Conservation (phyloP, 495 filamentous ascomycete species). For the Hypoxylon cercidicola region DNA sequence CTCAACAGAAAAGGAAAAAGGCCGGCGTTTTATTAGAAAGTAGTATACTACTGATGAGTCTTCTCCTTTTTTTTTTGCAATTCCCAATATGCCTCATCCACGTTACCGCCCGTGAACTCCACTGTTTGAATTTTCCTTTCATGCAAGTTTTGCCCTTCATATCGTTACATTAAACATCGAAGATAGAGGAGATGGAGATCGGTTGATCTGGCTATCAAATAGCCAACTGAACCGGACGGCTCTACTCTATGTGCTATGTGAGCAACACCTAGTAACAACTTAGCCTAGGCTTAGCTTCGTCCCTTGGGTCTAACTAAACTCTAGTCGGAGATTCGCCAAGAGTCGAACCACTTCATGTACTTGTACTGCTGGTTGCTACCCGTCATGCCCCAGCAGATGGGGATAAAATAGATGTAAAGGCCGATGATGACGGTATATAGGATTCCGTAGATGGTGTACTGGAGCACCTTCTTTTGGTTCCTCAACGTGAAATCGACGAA, state of each 20-base stretch:
- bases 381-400: constrained; percentile 97
- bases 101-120: constrained; percentile 35
- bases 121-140: constrained; percentile 19
- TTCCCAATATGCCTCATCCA: constrained; percentile 39
- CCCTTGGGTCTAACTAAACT: constrained; percentile 8
- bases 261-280: constrained; percentile 13
- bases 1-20: constrained; percentile 21
- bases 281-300: constrained; percentile 1
- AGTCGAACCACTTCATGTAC: constrained; percentile 90
- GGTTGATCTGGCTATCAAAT: constrained; percentile 54
- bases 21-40: constrained; percentile 37
- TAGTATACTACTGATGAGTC: constrained; percentile 33
- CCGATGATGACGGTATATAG: constrained; percentile 79
- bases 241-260: constrained; percentile 34
- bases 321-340: constrained; percentile 73
- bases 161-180: constrained; percentile 43
- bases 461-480: constrained; percentile 65
- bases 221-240: constrained; percentile 37
- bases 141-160: constrained; percentile 34
- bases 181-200: constrained; percentile 47
- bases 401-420: constrained; percentile 88
- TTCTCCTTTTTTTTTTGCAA: constrained; percentile 15
- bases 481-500: constrained; percentile 83
- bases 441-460: constrained; percentile 71
- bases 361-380: constrained; percentile 83